Conservation (phyloP, 108 stramenopile species). For the Nitzschia sp. region DNA sequence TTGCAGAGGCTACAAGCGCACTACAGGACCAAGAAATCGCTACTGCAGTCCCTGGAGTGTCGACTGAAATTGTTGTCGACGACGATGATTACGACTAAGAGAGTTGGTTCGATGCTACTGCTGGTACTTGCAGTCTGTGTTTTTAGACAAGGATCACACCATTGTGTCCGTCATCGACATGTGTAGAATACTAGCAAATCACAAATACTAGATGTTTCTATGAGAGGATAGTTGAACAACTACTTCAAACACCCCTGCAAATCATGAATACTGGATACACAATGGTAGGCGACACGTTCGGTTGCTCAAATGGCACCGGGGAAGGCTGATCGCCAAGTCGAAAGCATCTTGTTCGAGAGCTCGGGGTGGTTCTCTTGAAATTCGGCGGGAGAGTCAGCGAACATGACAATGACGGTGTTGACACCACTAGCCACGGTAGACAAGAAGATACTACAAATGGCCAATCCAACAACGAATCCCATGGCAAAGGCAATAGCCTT, state of each 20-base stretch:
- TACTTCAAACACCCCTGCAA: background rate
- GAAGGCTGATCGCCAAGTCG: conserved; percentile 61
- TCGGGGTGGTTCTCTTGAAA: conserved; percentile 84
- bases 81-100: conserved; percentile 26
- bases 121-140: too few species aligned
- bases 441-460: conserved; percentile 65
- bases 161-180: too few species aligned
- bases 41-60: too few species aligned
- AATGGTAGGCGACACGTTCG: background rate
- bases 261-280: background rate
- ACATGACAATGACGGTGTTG: conserved; percentile 88
- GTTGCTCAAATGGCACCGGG: conserved; percentile 39
- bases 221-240: too few species aligned
- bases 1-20: too few species aligned
- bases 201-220: background rate
- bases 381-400: conserved; percentile 84
- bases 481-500: conserved; percentile 51
- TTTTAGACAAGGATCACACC: too few species aligned
- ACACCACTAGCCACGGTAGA: conserved; percentile 78
- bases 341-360: conserved; percentile 65
- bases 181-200: background rate
- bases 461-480: conserved; percentile 71
- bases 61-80: conserved; percentile 20
- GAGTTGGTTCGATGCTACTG: too few species aligned
- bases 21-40: too few species aligned